Conservation (phyloP, 31 red algal species). For the Bonnemaisonia californica region DNA sequence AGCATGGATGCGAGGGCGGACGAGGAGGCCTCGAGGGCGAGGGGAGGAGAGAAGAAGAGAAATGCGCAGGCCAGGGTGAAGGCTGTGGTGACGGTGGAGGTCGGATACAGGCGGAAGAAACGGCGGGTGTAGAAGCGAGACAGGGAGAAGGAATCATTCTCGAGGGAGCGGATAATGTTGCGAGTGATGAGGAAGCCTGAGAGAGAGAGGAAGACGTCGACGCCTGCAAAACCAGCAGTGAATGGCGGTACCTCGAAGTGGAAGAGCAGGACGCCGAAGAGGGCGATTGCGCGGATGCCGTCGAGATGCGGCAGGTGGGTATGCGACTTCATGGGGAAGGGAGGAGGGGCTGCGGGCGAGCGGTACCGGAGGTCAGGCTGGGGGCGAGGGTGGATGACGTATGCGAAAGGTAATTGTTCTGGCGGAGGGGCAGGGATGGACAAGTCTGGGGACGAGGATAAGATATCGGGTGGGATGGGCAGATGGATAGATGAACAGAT, state of each 20-base stretch:
- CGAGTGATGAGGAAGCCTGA: conserved; percentile 57
- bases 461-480: no score
- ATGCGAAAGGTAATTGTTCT: not conserved
- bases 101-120: conserved; percentile 50
- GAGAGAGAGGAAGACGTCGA: conserved; percentile 65
- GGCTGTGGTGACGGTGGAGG: conserved; percentile 24
- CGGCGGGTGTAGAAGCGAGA: conserved; percentile 41
- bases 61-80: not conserved
- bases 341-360: not conserved
- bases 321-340: not conserved
- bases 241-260: conserved; percentile 32
- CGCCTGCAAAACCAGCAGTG: conserved; percentile 47
- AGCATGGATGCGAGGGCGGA: conserved; percentile 5
- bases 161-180: not conserved
- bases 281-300: conserved; percentile 49
- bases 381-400: not conserved
- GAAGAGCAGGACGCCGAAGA: conserved; percentile 52
- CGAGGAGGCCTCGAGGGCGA: not conserved
- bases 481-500: not conserved
- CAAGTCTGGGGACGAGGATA: no score
- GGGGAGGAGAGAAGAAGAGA: not conserved
- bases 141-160: not conserved
- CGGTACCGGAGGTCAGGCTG: not conserved
- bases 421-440: not conserved
- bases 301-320: conserved; percentile 34